A percentile compares a stretch with the other conserved stretches of the same genome.
phyloP scores from a whole-genome alignment of 768 basidiomycete genomes.

The Pulveroboletus sp. region DNA sequence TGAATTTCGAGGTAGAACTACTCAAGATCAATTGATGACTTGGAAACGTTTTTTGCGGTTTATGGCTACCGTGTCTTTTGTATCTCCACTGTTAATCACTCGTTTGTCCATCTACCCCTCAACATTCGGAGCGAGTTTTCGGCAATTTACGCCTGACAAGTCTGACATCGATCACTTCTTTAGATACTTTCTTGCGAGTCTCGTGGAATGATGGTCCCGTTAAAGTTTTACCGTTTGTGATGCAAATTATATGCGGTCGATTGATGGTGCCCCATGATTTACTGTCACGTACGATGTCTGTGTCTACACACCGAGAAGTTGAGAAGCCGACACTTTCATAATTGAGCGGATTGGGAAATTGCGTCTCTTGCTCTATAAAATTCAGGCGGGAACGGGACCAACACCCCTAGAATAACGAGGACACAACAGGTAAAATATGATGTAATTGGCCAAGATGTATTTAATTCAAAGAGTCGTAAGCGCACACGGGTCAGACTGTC shows the following conservation, averaged over 20 bases:
- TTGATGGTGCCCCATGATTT: not conserved
- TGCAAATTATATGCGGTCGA: too few species aligned
- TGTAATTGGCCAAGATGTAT: too few species aligned
- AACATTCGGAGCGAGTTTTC: conserved; percentile 1
- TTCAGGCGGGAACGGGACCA: not conserved
- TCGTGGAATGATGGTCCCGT: not conserved
- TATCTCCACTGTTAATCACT: conserved; percentile 22
- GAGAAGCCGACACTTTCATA: not conserved
- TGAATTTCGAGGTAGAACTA: conserved; percentile 83
- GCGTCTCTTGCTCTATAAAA: not conserved
- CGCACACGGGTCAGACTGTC: conserved; percentile 6
- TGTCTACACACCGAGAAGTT: too few species aligned
- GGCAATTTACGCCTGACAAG: not conserved
- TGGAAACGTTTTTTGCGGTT: conserved; percentile 12
- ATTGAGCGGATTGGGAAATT: not conserved
- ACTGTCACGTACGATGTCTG: not conserved
- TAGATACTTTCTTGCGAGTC: too few species aligned
- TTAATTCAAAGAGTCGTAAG: too few species aligned
- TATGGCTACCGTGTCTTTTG: conserved; percentile 24
- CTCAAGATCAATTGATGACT: conserved; percentile 54
- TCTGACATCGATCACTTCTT: not conserved
- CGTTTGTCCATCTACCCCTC: conserved; percentile 10
- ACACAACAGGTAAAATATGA: too few species aligned
- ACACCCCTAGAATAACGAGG: not conserved
- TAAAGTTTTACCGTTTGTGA: too few species aligned